Conservation (phyloP, 2,329 filamentous ascomycete genomes). For the Cercospora sp. region DNA sequence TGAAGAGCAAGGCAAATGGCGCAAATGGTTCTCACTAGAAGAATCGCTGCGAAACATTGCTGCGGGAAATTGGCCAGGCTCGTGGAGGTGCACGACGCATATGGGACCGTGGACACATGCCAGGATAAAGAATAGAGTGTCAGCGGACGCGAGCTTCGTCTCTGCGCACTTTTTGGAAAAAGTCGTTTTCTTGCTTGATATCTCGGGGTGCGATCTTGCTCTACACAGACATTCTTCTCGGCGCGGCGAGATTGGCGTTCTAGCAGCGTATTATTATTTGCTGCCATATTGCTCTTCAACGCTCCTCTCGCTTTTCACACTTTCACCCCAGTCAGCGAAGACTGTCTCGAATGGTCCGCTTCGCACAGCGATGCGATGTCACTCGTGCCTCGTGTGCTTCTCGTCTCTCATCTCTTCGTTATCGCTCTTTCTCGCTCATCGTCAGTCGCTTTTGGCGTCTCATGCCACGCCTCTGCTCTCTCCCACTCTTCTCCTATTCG, state of each 20-base stretch:
- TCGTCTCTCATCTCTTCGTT: not conserved
- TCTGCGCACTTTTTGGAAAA: not conserved
- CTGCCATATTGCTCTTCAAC: not conserved
- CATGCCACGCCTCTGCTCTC: not conserved
- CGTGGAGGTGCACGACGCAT: not conserved
- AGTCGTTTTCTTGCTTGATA: not conserved
- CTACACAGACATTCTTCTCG: not conserved
- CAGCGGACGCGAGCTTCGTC: not conserved
- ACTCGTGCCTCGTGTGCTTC: not conserved
- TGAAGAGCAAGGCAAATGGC: conserved; percentile 35
- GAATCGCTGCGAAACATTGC: not conserved
- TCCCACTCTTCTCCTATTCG: not conserved
- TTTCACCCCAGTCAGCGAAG: too few species aligned
- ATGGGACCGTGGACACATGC: not conserved
- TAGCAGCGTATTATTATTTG: not conserved
- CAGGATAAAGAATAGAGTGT: not conserved
- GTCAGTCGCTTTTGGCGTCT: not conserved
- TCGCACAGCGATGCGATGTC: not conserved
- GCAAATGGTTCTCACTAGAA: conserved; percentile 24
- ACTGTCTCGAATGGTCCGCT: not conserved
- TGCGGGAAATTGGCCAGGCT: not conserved
- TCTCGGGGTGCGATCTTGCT: not conserved
- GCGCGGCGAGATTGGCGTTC: not conserved
- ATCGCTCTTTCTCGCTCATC: not conserved
- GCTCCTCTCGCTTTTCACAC: not conserved